These are phyloP conservation scores for Ogataea thermomethanolica DNA, from an alignment of 805 yeast species.

Conservation along the genomic window DNA sequence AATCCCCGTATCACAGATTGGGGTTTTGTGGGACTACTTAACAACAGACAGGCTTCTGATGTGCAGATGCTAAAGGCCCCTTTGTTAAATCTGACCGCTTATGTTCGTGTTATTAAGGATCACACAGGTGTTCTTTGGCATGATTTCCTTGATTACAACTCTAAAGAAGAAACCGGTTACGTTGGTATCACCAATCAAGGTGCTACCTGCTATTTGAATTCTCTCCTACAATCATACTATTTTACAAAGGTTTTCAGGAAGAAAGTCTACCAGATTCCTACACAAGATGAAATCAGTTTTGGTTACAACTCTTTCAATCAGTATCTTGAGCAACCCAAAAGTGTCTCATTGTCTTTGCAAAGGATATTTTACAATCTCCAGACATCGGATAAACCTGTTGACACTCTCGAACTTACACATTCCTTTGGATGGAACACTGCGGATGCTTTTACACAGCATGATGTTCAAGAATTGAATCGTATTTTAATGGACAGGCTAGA, in stretches of 20 bases:
- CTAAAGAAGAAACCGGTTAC: constrained; percentile 82
- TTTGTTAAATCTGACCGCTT: constrained; percentile 67
- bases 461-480: constrained; percentile 93
- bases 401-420: constrained; percentile 80
- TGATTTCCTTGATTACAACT: constrained; percentile 77
- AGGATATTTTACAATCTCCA: constrained; percentile 79
- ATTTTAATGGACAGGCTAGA: constrained; percentile 94
- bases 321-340: constrained; percentile 35
- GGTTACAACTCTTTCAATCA: constrained; percentile 28
- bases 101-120: constrained; percentile 75
- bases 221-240: constrained; percentile 84
- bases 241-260: constrained; percentile 80
- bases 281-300: constrained; percentile 49
- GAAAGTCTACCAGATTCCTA: constrained; percentile 87
- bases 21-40: constrained; percentile 87
- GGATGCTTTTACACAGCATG: constrained; percentile 97
- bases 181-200: constrained; percentile 96
- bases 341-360: constrained; percentile 84
- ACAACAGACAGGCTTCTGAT: constrained; percentile 42
- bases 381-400: constrained; percentile 70
- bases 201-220: constrained; percentile 95
- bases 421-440: constrained; percentile 97
- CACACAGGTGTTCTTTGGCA: constrained; percentile 95
- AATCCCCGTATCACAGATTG: constrained; percentile 78
- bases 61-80: constrained; percentile 41